Percentiles rank a stretch among this genome's conserved stretches.
phyloP scores from a whole-genome alignment of 2,329 filamentous ascomycete species.

The Aaosphaeria pasadenensis region DNA sequence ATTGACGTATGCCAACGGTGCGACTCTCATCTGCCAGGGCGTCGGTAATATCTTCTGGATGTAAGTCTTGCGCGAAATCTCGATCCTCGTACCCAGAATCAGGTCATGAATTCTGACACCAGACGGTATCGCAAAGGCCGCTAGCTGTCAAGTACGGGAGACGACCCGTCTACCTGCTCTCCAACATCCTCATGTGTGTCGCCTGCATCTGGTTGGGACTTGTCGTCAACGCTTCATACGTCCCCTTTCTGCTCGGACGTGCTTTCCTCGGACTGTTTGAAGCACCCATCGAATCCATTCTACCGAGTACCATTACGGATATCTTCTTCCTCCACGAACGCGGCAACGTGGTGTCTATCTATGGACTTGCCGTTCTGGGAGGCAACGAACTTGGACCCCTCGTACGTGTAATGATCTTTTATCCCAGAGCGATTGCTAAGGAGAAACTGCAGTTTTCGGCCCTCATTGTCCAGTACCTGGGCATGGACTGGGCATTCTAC shows the following conservation, averaged over 20 bases:
- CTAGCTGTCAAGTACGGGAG: constrained; percentile 51
- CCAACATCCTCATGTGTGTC: constrained; percentile 47
- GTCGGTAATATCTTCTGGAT: constrained; percentile 43
- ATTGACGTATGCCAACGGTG: constrained; percentile 51
- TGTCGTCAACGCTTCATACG: constrained; percentile 39
- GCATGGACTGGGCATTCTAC: constrained; percentile 41
- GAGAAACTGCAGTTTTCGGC: neutral
- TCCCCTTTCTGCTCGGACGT: constrained; percentile 46
- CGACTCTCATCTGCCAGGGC: constrained; percentile 46
- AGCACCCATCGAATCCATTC: constrained; percentile 52
- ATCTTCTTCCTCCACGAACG: constrained; percentile 47
- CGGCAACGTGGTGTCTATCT: constrained; percentile 38
- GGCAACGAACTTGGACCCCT: constrained; percentile 39
- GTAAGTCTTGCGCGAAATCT: constrained; percentile 45
- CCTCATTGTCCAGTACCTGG: constrained; percentile 37
- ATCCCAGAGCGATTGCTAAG: constrained; percentile 5
- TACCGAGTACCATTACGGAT: constrained; percentile 50
- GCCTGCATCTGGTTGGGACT: constrained; percentile 48
- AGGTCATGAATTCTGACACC: constrained; percentile 50
- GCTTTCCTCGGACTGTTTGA: constrained; percentile 49
- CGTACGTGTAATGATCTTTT: constrained; percentile 26
- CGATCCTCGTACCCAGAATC: constrained; percentile 50
- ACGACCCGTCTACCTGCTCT: constrained; percentile 49
- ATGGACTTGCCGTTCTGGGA: constrained; percentile 40
- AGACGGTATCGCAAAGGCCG: constrained; percentile 34